Evolutionary conservation across 2,329 filamentous ascomycete species (phyloP), one percentile per base, ranked within the genome.

Genomic region (Pyricularia grisea): DNA sequence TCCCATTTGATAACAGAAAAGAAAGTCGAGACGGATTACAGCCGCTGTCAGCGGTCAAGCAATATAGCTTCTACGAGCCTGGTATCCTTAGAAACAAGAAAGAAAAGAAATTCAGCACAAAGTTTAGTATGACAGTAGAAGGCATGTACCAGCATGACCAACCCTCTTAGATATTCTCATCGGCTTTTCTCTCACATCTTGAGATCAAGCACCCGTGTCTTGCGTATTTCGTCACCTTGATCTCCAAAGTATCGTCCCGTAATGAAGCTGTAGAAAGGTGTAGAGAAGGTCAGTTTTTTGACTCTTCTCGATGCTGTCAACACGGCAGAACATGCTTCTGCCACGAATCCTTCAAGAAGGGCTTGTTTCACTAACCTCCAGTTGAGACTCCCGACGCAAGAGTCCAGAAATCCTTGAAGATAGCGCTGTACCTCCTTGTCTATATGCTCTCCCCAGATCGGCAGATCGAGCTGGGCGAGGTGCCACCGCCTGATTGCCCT

Each of bases 391-490:
- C 36, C 65, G 25, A 67, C 3, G 36, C 65, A 67, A 33, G 23
- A 67, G 25, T 55, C n/a, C 36, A 67, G 11, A 17, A 36, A 67
- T 23, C 65, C 65, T 28, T 55, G 36, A 11, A 67, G 36, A 25
- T 67, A 67, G 36, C 65, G 36, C 36, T 67, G 65, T 36, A 67
- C 33, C 23, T 55, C 33, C 36, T 42, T 67, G 65, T 67, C 65
- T 3, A 67, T 58, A 4, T 67, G 14, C 36, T 67, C 65, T 6
- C 65, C 65, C 65, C 65, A 67, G 23, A 67, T 67, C 6, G 65
- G 65, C 65, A 67, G 42, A 9, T 67, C 65, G 11, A 67, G 33
- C 65, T 58, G 65, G 6, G 65, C 65, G 14, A 67, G 14, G 23
- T 67, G 65, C 65, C 65, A 67, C 5, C 65, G 23, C 65, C 65